Percentiles rank a stretch among this genome's conserved stretches.
Conservation (phyloP, 768 basidiomycete genomes). For the Strobilomyces echinocephalus region DNA sequence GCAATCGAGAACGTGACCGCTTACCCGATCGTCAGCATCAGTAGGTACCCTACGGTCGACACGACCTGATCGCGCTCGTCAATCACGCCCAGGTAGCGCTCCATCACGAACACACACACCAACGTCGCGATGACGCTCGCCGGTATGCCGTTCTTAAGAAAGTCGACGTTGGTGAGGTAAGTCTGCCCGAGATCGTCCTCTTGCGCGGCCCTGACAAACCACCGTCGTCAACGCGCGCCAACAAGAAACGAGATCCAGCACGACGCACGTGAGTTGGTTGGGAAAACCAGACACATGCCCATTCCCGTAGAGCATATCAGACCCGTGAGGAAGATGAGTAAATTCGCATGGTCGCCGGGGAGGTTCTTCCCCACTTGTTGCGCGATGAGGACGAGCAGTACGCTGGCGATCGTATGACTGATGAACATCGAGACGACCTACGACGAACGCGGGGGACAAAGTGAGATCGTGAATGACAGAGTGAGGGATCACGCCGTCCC, state of each 20-base stretch:
- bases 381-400: constrained; percentile 97
- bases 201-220: constrained; percentile 67
- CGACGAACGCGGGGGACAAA: not conserved
- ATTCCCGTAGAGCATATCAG: constrained; percentile 93
- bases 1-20: not conserved
- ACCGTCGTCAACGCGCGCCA: not conserved
- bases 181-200: constrained; percentile 91
- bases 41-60: constrained; percentile 12
- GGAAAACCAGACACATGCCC: constrained; percentile 99
- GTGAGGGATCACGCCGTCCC: constrained; percentile 59
- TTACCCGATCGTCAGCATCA: constrained; percentile 17
- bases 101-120: constrained; percentile 35
- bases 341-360: constrained; percentile 59
- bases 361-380: constrained; percentile 82
- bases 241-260: not conserved
- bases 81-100: not conserved
- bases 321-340: constrained; percentile 91
- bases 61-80: constrained; percentile 12
- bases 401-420: constrained; percentile 94
- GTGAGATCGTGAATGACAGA: not conserved
- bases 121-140: constrained; percentile 86
- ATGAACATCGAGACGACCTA: constrained; percentile 91
- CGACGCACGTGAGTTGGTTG: constrained; percentile 86
- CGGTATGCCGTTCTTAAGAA: constrained; percentile 90
- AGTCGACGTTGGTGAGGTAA: constrained; percentile 82